Conservation (phyloP, 2,329 filamentous ascomycete genomes). For the Colletotrichum sp. region DNA sequence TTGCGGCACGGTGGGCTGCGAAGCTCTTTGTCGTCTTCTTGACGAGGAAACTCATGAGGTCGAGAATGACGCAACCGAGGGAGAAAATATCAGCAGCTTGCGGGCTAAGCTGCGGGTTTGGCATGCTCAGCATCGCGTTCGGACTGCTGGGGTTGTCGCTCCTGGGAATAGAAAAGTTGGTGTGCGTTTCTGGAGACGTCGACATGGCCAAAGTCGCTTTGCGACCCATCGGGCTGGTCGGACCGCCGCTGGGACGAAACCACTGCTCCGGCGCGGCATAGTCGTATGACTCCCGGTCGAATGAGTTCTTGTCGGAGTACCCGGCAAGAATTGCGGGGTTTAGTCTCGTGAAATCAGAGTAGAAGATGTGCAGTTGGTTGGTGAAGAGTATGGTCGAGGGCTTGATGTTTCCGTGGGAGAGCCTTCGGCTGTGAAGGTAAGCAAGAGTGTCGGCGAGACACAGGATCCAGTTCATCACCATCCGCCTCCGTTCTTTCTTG, state of each 20-base stretch:
- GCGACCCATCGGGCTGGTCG: slow-evolving; percentile 35
- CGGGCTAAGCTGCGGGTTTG: slow-evolving; percentile 51
- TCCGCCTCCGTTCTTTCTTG: slow-evolving; percentile 61
- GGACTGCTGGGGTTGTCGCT: slow-evolving; percentile 30
- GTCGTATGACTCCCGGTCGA: slow-evolving; percentile 73
- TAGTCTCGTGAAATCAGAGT: slow-evolving; percentile 64
- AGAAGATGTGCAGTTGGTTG: slow-evolving; percentile 67
- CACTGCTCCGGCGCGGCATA: slow-evolving; percentile 75
- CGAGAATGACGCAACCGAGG: slow-evolving; percentile 73
- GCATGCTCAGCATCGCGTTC: slow-evolving; percentile 37
- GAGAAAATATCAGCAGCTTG: slow-evolving; percentile 75
- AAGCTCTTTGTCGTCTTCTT: slow-evolving; percentile 72
- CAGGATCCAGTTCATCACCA: slow-evolving; percentile 76
- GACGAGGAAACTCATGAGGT: slow-evolving; percentile 71
- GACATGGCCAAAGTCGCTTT: slow-evolving; percentile 34
- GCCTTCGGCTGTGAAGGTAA: slow-evolving; percentile 67
- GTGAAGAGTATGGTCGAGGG: slow-evolving; percentile 74
- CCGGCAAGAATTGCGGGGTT: slow-evolving; percentile 38
- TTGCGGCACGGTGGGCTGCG: slow-evolving; percentile 66
- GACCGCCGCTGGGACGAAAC: slow-evolving; percentile 43
- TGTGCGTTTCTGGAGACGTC: slow-evolving; percentile 37
- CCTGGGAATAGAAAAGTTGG: slow-evolving; percentile 41
- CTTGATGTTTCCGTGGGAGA: slow-evolving; percentile 71
- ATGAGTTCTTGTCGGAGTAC: slow-evolving; percentile 43
- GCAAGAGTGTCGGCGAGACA: slow-evolving; percentile 73